Evolutionary conservation across 257 asterid species (phyloP).

Genomic region (Solanum rostratum): DNA sequence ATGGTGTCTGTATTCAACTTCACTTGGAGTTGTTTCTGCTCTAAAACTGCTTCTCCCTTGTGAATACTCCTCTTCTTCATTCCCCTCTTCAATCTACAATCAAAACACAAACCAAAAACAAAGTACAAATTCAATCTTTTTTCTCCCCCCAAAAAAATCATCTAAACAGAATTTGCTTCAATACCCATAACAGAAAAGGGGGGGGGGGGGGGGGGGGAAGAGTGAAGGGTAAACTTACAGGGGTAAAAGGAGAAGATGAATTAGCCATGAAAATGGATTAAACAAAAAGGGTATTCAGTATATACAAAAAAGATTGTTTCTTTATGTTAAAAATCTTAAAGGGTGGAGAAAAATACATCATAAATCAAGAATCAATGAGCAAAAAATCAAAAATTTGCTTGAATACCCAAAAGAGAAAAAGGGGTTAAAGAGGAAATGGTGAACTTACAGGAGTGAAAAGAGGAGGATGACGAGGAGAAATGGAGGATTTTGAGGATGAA

Average conservation of each 20-base stretch:
- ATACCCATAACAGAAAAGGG: not conserved
- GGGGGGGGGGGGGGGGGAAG: not conserved
- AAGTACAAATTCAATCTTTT: not conserved
- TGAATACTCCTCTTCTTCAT: constrained; percentile 73
- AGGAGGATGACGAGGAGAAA: constrained; percentile 61
- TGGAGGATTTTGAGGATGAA: constrained; percentile 28
- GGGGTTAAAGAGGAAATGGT: not conserved
- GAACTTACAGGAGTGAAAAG: constrained; percentile 73
- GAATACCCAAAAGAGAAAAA: not conserved
- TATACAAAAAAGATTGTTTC: not conserved
- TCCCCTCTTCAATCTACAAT: constrained; percentile 79
- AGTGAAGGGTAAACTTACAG: constrained; percentile 23
- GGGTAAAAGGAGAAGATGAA: constrained; percentile 57
- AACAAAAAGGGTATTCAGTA: not conserved
- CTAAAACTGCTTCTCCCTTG: constrained; percentile 52
- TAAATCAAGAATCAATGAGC: not conserved
- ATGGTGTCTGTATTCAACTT: constrained; percentile 20
- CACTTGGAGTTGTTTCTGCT: constrained; percentile 42
- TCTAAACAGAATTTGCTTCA: not conserved
- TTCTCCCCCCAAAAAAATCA: not conserved
- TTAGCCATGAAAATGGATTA: constrained; percentile 37
- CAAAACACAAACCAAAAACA: not conserved
- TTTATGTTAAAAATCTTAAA: not conserved
- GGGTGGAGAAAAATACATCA: not conserved
- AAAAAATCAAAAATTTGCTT: not conserved